A percentile compares a stretch with the other conserved stretches of the same genome.
Conservation (phyloP, 1,284 basidiomycete species). For the Pseudozyma flocculosa region DNA sequence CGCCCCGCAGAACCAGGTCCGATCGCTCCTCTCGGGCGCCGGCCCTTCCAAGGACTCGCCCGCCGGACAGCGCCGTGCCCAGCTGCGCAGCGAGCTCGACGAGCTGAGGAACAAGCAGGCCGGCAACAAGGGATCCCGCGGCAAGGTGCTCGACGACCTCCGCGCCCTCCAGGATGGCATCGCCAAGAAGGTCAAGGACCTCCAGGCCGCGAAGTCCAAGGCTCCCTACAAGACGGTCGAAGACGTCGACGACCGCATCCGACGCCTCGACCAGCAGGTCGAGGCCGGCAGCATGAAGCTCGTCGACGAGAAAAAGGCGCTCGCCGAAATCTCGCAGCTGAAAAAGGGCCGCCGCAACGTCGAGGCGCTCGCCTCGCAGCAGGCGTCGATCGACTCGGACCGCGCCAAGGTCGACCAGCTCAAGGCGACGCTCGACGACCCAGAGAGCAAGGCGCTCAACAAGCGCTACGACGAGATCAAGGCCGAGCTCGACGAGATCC, state of each 20-base stretch:
- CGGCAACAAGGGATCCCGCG: constrained; percentile 72
- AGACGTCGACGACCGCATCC: constrained; percentile 84
- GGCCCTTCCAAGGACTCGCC: constrained; percentile 51
- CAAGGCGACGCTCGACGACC: constrained; percentile 82
- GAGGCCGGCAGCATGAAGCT: constrained; percentile 90
- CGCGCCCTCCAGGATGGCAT: constrained; percentile 77
- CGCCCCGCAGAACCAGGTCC: constrained; percentile 70
- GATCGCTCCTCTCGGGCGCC: constrained; percentile 64
- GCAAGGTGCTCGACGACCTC: constrained; percentile 79
- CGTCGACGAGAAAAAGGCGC: constrained; percentile 91
- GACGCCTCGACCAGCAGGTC: constrained; percentile 73
- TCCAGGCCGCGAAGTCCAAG: constrained; percentile 80
- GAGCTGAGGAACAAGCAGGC: constrained; percentile 77
- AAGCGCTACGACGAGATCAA: constrained; percentile 82
- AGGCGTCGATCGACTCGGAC: constrained; percentile 79
- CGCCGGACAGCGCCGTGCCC: constrained; percentile 72
- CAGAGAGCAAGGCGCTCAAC: constrained; percentile 77
- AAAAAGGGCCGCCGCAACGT: constrained; percentile 56
- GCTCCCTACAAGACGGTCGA: constrained; percentile 77
- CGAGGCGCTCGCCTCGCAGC: constrained; percentile 60
- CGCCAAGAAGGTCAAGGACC: constrained; percentile 86
- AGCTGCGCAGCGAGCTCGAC: constrained; percentile 80
- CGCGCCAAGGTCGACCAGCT: constrained; percentile 75
- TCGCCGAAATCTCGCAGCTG: constrained; percentile 78
- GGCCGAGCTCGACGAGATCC: constrained; percentile 80